These are phyloP conservation scores for Geranomyces variabilis DNA, from an alignment of 192 early-diverging fungal genomes.

Conservation along the genomic window DNA sequence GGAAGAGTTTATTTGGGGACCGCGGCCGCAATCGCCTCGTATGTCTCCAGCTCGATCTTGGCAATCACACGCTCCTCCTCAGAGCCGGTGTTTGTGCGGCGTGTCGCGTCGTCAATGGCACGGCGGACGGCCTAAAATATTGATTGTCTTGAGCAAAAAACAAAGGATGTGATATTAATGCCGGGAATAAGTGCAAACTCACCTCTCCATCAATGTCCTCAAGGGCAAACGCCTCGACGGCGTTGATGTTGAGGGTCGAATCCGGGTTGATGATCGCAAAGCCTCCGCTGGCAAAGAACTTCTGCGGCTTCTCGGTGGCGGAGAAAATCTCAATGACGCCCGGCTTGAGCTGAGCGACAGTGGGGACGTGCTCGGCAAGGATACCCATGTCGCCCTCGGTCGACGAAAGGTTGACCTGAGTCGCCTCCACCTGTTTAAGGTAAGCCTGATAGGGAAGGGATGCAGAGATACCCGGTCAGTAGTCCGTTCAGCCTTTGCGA, in stretches of 20 bases:
- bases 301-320: conserved; percentile 71
- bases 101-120: conserved; percentile 82
- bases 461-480: too few species aligned
- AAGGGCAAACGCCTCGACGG: conserved; percentile 88
- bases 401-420: conserved; percentile 92
- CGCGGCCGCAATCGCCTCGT: conserved; percentile 82
- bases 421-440: conserved; percentile 71
- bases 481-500: too few species aligned
- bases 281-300: conserved; percentile 95
- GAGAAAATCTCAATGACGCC: conserved; percentile 84
- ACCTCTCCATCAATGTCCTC: conserved; percentile 86
- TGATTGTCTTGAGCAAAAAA: too few species aligned
- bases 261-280: conserved; percentile 97
- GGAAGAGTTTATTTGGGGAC: conserved; percentile 29
- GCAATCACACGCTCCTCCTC: conserved; percentile 82
- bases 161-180: too few species aligned
- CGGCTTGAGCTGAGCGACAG: conserved; percentile 92
- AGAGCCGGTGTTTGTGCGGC: conserved; percentile 58
- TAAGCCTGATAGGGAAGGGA: conserved; percentile 55
- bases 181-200: too few species aligned
- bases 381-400: conserved; percentile 97
- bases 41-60: conserved; percentile 85
- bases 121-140: conserved; percentile 72
- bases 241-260: conserved; percentile 95
- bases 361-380: conserved; percentile 96